Base-by-base conservation (phyloP, 2,329 filamentous ascomycete species). In the Rutstroemia sp. region DNA sequence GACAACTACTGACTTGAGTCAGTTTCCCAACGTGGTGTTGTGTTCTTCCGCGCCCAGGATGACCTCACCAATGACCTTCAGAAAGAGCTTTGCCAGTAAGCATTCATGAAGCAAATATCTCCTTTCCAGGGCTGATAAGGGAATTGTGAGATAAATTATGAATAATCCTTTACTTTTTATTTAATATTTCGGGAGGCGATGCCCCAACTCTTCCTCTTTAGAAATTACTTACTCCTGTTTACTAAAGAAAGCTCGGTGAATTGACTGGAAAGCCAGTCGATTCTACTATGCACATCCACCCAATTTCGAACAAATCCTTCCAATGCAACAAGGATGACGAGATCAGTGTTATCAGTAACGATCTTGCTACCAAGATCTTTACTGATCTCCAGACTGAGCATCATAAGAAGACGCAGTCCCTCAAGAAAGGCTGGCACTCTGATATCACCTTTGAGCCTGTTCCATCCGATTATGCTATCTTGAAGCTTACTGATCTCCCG, bases 21-120 rank as follows among this genome's bases (percentile, higher is more conserved):
- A 64, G 85, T 90, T 14, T 84, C 88, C 14, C 78, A 89, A 72
- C 60, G 64, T 34, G 64, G 64, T 37, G 62, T 91, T 2, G 86
- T 89, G 12, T 77, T 78, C 61, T 77, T 78, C 58, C 71, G 74
- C 14, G 68, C 72, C 52, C 77, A 79, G 58, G 73, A 77, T 62
- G 68, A 67, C 50, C 76, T 69, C 1, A 71, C 71, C 48, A 69
- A 8, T 73, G 77, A 23, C 23, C 23, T 23, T 23, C 23, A 23
- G 53, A 73, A 75, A 10, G 65, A 69, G 34, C 63, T 79, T 1
- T 77, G 78, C 51, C 23, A 23, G 23, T 23, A 23, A 23, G 23
- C 23, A 23, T 23, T 23, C 23, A 23, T 23, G 23, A 54, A 54
- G 49, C 30, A 45, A n/a, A 54, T 54, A 12, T 54, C 44, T 1